Conservation (phyloP, 108 stramenopile species). For the Thalassiosira profunda region DNA sequence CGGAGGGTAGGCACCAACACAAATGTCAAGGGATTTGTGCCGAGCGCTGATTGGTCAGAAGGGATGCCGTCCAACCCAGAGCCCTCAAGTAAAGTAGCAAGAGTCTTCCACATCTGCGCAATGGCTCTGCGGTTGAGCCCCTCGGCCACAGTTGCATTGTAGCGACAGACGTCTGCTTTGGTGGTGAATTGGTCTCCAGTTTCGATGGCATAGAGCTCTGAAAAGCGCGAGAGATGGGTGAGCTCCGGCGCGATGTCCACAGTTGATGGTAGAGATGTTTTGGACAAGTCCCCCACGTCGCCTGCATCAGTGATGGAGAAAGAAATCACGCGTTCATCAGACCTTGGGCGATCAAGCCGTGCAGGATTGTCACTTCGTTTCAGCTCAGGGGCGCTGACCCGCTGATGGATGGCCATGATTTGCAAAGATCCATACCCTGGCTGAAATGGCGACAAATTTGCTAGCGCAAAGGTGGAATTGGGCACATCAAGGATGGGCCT, state of each 20-base stretch:
- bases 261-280: conserved; percentile 9
- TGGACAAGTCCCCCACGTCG: conserved; percentile 56
- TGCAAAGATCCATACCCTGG: conserved; percentile 80
- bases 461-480: conserved; percentile 80
- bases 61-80: conserved; percentile 58
- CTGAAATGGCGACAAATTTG: conserved; percentile 88
- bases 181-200: conserved; percentile 49
- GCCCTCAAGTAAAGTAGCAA: conserved; percentile 64
- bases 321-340: too few species aligned
- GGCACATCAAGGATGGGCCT: conserved; percentile 78
- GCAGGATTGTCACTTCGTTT: conserved; percentile 9
- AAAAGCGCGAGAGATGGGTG: conserved; percentile 79
- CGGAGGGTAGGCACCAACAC: conserved; percentile 70
- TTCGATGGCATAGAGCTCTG: conserved; percentile 67
- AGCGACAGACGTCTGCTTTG: conserved; percentile 69
- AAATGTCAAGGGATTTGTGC: conserved; percentile 65
- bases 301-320: conserved; percentile 83
- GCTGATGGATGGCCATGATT: conserved; percentile 75
- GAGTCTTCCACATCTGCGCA: conserved; percentile 80
- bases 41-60: not conserved
- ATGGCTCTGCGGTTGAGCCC: conserved; percentile 55
- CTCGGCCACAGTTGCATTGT: conserved; percentile 74
- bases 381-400: conserved; percentile 64
- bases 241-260: conserved; percentile 83
- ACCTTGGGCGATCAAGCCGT: conserved; percentile 4